These are phyloP conservation scores for Venturia pyrina DNA, from an alignment of 2,329 filamentous ascomycete genomes.

Conservation along the genomic window DNA sequence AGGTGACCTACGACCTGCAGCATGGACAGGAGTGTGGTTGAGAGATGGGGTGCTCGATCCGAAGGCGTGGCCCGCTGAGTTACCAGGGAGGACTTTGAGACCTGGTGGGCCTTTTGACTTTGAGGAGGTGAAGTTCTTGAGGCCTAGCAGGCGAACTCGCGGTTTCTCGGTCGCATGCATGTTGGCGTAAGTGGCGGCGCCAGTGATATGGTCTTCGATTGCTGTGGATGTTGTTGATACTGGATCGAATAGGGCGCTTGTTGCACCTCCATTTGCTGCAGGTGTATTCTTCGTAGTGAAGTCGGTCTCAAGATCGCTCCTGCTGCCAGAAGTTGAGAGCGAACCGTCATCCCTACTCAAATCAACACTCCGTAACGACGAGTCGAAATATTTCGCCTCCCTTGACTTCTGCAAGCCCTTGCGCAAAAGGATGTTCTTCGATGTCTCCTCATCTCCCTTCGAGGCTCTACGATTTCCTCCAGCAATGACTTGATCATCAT, in stretches of 20 bases:
- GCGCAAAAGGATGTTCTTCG: background rate
- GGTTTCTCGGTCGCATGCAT: background rate
- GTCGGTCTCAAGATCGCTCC: background rate
- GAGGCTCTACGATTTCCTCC: too few species aligned
- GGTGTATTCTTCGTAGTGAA: background rate
- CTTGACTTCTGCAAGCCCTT: background rate
- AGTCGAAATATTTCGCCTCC: background rate
- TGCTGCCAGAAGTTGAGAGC: background rate
- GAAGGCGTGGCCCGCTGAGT: background rate
- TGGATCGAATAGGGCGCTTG: background rate
- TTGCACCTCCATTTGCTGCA: too few species aligned
- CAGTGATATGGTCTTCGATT: background rate
- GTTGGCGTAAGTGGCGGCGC: background rate
- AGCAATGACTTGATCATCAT: background rate
- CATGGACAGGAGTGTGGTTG: background rate
- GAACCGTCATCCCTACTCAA: background rate
- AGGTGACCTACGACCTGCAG: background rate
- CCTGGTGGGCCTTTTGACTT: background rate
- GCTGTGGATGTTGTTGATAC: background rate
- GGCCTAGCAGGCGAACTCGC: background rate
- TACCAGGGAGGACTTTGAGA: background rate
- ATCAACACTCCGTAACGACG: background rate
- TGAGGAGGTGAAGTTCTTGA: background rate
- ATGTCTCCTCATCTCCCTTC: background rate
- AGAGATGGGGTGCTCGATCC: background rate